Conservation (phyloP, 345 rosid genomes). For the Gossypium rotundifolium region DNA sequence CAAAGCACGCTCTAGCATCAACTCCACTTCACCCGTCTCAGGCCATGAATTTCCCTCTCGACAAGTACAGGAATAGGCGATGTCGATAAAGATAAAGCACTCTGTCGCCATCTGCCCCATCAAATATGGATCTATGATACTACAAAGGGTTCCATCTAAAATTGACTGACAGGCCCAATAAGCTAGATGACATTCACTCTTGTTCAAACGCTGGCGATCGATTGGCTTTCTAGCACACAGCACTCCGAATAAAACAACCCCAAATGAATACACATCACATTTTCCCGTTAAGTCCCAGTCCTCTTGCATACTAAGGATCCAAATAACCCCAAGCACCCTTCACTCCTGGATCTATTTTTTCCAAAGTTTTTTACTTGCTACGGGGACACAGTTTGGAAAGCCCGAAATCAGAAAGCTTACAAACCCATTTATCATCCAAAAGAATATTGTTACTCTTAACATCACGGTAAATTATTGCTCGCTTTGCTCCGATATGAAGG, state of each 20-base stretch:
- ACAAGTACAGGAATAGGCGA: background rate
- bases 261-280: too few relatives aligned
- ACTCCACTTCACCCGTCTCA: background rate
- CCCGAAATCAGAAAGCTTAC: too few relatives aligned
- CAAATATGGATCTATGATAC: slow-evolving; percentile 45
- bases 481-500: too few relatives aligned
- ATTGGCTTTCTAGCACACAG: slow-evolving; percentile 15
- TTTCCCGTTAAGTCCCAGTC: too few relatives aligned
- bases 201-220: background rate
- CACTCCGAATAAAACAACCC: slow-evolving; percentile 26
- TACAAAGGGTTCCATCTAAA: slow-evolving; percentile 36
- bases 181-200: background rate
- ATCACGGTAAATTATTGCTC: too few relatives aligned
- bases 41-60: background rate
- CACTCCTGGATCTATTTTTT: too few relatives aligned
- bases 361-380: too few relatives aligned
- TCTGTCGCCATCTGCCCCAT: slow-evolving; percentile 45
- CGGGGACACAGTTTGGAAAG: too few relatives aligned
- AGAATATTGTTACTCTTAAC: too few relatives aligned
- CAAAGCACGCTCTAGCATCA: slow-evolving; percentile 1
- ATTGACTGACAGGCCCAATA: background rate
- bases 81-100: background rate
- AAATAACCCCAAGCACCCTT: too few relatives aligned
- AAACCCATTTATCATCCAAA: too few relatives aligned
- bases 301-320: too few relatives aligned